Evolutionary conservation across 179 eudicot genomes (phyloP).

Genomic region (Drosera spatulata): DNA sequence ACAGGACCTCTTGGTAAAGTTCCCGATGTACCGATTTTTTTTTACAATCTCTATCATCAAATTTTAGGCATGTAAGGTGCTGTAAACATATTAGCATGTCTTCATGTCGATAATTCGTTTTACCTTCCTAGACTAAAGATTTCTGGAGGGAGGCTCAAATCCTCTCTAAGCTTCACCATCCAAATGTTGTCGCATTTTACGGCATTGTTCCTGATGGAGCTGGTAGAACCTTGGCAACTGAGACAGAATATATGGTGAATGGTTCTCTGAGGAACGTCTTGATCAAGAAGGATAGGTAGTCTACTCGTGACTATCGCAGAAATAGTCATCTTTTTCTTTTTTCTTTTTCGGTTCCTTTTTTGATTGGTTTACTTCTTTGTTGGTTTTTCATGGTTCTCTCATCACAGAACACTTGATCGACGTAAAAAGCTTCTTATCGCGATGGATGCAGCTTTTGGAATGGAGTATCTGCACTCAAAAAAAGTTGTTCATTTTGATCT

Average conservation of each 20-base stretch:
- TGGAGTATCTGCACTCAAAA: constrained; percentile 11
- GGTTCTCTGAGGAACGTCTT: constrained; percentile 87
- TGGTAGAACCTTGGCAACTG: constrained; percentile 95
- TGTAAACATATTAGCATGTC: no score
- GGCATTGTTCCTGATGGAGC: constrained; percentile 96
- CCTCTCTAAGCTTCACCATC: constrained; percentile 92
- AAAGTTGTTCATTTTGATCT: constrained; percentile 88
- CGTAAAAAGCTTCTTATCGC: constrained; percentile 81
- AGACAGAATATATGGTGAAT: constrained; percentile 88
- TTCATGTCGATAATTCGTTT: not conserved
- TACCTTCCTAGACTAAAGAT: constrained; percentile 49
- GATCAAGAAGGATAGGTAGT: constrained; percentile 70
- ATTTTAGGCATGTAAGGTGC: no score
- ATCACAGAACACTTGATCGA: constrained; percentile 59
- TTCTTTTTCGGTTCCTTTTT: not conserved
- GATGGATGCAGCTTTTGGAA: constrained; percentile 92
- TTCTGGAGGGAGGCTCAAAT: constrained; percentile 96
- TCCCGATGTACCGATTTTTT: not conserved
- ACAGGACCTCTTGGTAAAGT: constrained; percentile 80
- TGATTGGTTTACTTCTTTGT: not conserved
- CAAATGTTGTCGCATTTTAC: constrained; percentile 93
- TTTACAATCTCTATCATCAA: not conserved
- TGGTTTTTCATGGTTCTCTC: constrained; percentile 4
- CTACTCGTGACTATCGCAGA: not conserved
- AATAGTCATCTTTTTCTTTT: not conserved